Evolutionary conservation across 768 basidiomycete species (phyloP).

Genomic region (Leccinum boreale): DNA sequence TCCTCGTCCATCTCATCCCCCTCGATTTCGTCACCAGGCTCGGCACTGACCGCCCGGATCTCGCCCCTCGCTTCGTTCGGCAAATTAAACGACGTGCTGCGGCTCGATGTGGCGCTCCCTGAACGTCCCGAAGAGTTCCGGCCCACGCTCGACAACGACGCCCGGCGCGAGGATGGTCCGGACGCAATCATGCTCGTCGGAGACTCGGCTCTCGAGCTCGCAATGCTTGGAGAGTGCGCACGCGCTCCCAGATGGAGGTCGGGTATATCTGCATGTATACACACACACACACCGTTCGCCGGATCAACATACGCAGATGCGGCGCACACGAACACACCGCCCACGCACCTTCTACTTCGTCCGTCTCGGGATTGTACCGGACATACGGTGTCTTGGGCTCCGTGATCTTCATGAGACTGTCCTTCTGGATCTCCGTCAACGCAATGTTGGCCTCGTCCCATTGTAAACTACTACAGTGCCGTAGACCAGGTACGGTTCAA

Average conservation of each 20-base stretch:
- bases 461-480: conserved; percentile 57
- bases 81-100: conserved; percentile 82
- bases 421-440: conserved; percentile 89
- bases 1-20: conserved; percentile 90
- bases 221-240: conserved; percentile 33
- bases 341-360: conserved; percentile 74
- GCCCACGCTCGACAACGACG: conserved; percentile 67
- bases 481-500: not conserved
- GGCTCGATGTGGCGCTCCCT: conserved; percentile 62
- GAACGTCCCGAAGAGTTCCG: conserved; percentile 54
- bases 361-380: conserved; percentile 84
- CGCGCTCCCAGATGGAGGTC: conserved; percentile 56
- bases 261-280: conserved; percentile 70
- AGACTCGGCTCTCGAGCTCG: conserved; percentile 47
- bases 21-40: conserved; percentile 54
- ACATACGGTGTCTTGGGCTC: conserved; percentile 98
- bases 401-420: conserved; percentile 97
- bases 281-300: not conserved
- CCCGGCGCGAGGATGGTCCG: conserved; percentile 68
- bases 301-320: not conserved
- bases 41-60: conserved; percentile 44
- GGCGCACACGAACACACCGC: not conserved
- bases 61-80: conserved; percentile 65
- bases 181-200: conserved; percentile 61
- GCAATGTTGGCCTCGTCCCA: conserved; percentile 97